A percentile compares a stretch with the other conserved stretches of the same genome.
Evolutionary conservation across 306 rosid species (phyloP).

Genomic region (Rosa lucieae): DNA sequence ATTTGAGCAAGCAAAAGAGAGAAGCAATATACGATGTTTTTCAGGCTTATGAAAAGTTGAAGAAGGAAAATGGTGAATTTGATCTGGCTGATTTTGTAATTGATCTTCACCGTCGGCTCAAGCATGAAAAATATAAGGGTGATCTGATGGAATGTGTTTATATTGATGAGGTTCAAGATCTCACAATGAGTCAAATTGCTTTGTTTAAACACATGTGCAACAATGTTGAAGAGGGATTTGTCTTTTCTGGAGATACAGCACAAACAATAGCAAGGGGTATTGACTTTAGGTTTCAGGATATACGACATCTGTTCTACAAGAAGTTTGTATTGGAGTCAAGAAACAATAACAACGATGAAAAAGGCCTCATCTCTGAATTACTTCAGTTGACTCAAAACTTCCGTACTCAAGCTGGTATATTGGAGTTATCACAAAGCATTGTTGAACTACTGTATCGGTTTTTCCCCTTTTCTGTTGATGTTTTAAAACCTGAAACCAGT

Average conservation of each 20-base stretch:
- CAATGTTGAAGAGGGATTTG: slow-evolving; percentile 30
- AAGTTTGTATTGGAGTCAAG: slow-evolving; percentile 26
- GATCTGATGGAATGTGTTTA: slow-evolving; percentile 56
- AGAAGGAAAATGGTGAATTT: slow-evolving; percentile 57
- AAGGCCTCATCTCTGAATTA: slow-evolving; percentile 10
- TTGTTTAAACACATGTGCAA: slow-evolving; percentile 36
- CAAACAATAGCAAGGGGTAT: slow-evolving; percentile 60
- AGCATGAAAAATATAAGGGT: slow-evolving; percentile 38
- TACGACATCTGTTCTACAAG: slow-evolving; percentile 35
- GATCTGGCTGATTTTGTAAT: slow-evolving; percentile 68
- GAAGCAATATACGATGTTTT: slow-evolving; percentile 51
- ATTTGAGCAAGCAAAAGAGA: slow-evolving; percentile 44
- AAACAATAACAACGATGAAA: background rate
- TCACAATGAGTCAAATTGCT: slow-evolving; percentile 62
- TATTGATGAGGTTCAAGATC: slow-evolving; percentile 70
- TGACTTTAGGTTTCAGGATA: slow-evolving; percentile 64
- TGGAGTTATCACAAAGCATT: slow-evolving; percentile 52
- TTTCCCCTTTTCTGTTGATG: slow-evolving; percentile 34
- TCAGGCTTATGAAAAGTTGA: slow-evolving; percentile 57
- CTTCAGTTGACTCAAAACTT: slow-evolving; percentile 58
- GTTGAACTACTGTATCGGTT: slow-evolving; percentile 51
- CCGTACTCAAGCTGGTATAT: slow-evolving; percentile 57
- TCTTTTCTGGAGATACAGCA: slow-evolving; percentile 37
- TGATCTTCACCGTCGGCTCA: slow-evolving; percentile 53
- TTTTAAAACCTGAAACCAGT: slow-evolving; percentile 35